Conservation (phyloP, 441 rosid species). For the Macaranga tanarius region DNA sequence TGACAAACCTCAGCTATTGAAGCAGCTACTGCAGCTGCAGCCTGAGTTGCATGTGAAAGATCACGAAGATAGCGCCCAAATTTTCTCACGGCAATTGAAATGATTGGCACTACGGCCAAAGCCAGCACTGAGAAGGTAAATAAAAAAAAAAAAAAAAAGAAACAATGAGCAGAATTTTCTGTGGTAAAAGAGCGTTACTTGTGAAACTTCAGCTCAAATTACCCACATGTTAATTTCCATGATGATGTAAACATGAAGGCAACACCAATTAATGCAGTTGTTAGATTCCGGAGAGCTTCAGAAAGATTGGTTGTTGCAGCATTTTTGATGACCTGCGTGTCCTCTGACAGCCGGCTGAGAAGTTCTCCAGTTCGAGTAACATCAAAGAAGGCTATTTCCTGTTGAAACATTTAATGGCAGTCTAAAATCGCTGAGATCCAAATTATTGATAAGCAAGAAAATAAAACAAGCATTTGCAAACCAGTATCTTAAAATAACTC, state of each 20-base stretch:
- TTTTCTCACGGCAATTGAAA: slow-evolving; percentile 67
- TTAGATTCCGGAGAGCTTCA: slow-evolving; percentile 77
- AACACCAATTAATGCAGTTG: slow-evolving; percentile 80
- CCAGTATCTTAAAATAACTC: background rate
- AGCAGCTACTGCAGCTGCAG: slow-evolving; percentile 92
- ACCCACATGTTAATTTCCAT: slow-evolving; percentile 85
- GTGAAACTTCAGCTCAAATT: slow-evolving; percentile 6
- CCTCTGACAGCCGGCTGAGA: slow-evolving; percentile 89
- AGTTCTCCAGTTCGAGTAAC: slow-evolving; percentile 94
- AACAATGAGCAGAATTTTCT: slow-evolving; percentile 6
- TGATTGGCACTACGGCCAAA: slow-evolving; percentile 71
- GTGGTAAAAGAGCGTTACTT: slow-evolving; percentile 17
- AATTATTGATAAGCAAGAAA: background rate
- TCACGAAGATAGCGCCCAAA: slow-evolving; percentile 87
- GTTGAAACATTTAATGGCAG: slow-evolving; percentile 25
- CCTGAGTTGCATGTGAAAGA: slow-evolving; percentile 87
- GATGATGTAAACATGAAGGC: slow-evolving; percentile 91
- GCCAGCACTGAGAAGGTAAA: slow-evolving; percentile 60
- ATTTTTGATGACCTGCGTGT: slow-evolving; percentile 91
- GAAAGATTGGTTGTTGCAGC: slow-evolving; percentile 98
- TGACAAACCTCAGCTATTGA: slow-evolving; percentile 84
- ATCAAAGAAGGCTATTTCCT: slow-evolving; percentile 94
- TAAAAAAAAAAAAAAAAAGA: slow-evolving; percentile 11
- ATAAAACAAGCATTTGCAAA: slow-evolving; percentile 4
- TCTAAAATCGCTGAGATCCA: background rate